phyloP scores from a whole-genome alignment of 192 early-diverging fungal species.

The Oehlia diaphana region DNA sequence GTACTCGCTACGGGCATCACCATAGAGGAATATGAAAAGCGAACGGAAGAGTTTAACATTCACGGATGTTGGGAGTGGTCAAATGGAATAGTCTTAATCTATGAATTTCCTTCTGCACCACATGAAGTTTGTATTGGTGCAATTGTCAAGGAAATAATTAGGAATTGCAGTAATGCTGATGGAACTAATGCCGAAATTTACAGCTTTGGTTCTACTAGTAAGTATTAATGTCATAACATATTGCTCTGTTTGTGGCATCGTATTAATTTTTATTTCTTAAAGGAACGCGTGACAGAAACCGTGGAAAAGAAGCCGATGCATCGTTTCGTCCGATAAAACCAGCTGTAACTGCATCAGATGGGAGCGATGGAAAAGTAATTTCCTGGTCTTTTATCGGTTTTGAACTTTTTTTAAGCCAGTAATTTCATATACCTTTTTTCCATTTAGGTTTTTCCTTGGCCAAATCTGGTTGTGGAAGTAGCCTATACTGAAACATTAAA shows the following conservation, averaged over 20 bases:
- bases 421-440: constrained; percentile 19
- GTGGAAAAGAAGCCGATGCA: constrained; percentile 26
- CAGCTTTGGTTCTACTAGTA: constrained; percentile 26
- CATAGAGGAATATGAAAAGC: no score
- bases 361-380: constrained; percentile 27
- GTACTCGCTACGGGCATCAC: no score
- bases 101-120: no score
- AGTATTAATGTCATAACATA: constrained; percentile 26
- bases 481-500: constrained; percentile 23
- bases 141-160: no score
- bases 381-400: constrained; percentile 8
- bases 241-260: constrained; percentile 7
- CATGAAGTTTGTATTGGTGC: no score
- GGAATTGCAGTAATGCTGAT: no score
- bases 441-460: constrained; percentile 22
- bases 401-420: no score
- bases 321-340: no score
- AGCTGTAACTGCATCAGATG: constrained; percentile 25
- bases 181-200: constrained; percentile 13
- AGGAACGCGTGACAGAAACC: constrained; percentile 22
- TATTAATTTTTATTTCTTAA: constrained; percentile 27
- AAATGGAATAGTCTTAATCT: no score
- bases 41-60: no score
- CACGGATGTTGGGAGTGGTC: no score
- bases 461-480: constrained; percentile 26